Evolutionary conservation across 495 filamentous ascomycete species (phyloP).

Genomic region (Chaetomium fimeti): DNA sequence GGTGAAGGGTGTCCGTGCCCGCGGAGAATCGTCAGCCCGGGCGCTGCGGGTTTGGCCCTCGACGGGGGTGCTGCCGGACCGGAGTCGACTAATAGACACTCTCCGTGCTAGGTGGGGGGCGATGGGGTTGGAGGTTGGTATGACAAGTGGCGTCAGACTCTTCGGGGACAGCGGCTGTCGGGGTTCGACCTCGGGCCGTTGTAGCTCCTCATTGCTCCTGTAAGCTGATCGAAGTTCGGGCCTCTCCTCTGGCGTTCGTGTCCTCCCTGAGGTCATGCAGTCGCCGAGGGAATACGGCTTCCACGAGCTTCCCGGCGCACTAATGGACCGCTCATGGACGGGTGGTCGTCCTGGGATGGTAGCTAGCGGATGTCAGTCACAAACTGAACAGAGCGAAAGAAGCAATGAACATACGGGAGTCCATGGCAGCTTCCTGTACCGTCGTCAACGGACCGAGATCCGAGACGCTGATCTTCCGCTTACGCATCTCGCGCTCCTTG

Average conservation of each 20-base stretch:
- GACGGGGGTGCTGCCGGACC: slow-evolving; percentile 40
- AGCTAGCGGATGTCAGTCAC: slow-evolving; percentile 49
- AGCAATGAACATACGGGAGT: slow-evolving; percentile 64
- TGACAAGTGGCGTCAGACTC: slow-evolving; percentile 51
- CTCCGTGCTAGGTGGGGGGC: slow-evolving; percentile 40
- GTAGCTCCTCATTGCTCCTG: slow-evolving; percentile 25
- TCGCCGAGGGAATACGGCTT: slow-evolving; percentile 48
- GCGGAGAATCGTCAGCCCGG: slow-evolving; percentile 48
- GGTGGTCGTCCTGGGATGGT: slow-evolving; percentile 70
- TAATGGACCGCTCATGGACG: slow-evolving; percentile 65
- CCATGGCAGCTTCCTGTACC: slow-evolving; percentile 64
- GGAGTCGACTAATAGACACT: slow-evolving; percentile 41
- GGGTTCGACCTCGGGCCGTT: slow-evolving; percentile 17
- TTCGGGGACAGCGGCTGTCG: slow-evolving; percentile 52
- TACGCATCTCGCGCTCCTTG: slow-evolving; percentile 53
- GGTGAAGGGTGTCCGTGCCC: slow-evolving; percentile 44
- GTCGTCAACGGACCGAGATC: slow-evolving; percentile 67
- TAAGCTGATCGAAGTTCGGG: slow-evolving; percentile 24
- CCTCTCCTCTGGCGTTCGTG: slow-evolving; percentile 35
- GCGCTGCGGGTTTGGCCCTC: slow-evolving; percentile 38
- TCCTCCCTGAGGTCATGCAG: slow-evolving; percentile 32
- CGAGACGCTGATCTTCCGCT: slow-evolving; percentile 62
- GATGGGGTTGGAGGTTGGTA: slow-evolving; percentile 44
- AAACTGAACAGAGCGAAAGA: neutral
- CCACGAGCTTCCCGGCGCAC: slow-evolving; percentile 57